Evolutionary conservation across 2,329 filamentous ascomycete species (phyloP), one percentile per base, ranked within the genome.

Genomic region (Arthrobotrys pseudoclavata): DNA sequence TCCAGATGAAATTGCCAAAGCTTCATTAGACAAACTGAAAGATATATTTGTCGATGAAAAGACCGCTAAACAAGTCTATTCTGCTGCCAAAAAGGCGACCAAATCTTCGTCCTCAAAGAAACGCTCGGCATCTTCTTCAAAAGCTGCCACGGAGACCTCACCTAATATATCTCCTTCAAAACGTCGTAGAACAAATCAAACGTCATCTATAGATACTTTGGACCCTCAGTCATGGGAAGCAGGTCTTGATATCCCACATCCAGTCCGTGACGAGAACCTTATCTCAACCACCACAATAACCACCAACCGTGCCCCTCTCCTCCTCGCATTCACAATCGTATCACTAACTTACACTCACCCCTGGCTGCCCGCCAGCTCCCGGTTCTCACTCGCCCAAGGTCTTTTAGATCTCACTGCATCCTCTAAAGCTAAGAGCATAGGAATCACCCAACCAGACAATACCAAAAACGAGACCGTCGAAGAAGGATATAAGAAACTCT

Each of bases 351-450:
- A 72, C 34, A 78, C 75, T 6, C 75, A 78, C 26, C 75, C 75
- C 26, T 78, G 75, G 75, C 50, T 78, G 4, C 67, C 75, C 6
- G 52, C 48, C 40, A 70, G 64, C 26, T 78, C 75, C 18, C 67
- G 68, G 18, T 78, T 78, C 53, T 78, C 75, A 15, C 68, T 78
- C 2, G 75, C 75, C 7, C 75, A 78, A 60, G 75, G 75, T 48
- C 68, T 78, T 20, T 31, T 78, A 29, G 75, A 78, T n/a, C 61
- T 71, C 34, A 78, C 62, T 26, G 75, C 75, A 26, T 47, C 75
- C 3, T 40, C 68, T 3, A 78, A 78, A 63, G 75, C 75, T 15
- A 78, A 72, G 22, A 62, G 71, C 40, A 20, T 78, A 57, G 75
- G 75, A 71, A 72, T 78, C 75, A 63, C 60, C 31, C 57, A 66